A percentile compares a stretch with the other conserved stretches of the same genome.
phyloP scores from a whole-genome alignment of 2,329 filamentous ascomycete species.

The Nothophaeocryptopus gaeumannii region DNA sequence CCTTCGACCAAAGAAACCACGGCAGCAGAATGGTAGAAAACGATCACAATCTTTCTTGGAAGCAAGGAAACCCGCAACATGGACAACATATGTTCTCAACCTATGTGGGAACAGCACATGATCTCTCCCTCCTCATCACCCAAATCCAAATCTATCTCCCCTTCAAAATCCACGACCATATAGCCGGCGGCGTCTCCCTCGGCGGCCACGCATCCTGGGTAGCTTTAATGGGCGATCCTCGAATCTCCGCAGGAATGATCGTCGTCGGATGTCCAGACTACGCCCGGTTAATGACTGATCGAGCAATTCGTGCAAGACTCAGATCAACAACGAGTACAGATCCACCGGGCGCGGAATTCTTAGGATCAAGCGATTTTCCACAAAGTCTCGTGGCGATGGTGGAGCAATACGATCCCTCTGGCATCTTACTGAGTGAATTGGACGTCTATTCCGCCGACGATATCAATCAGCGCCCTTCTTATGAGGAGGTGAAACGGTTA shows the following conservation, averaged over 20 bases:
- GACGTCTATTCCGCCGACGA: conserved; percentile 30
- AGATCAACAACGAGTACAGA: conserved; percentile 48
- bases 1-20: conserved; percentile 93
- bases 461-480: conserved; percentile 38
- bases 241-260: conserved; percentile 73
- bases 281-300: conserved; percentile 72
- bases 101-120: conserved; percentile 70
- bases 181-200: conserved; percentile 78
- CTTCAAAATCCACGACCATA: conserved; percentile 57
- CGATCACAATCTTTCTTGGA: conserved; percentile 74
- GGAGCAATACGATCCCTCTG: conserved; percentile 69
- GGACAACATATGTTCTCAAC: conserved; percentile 88
- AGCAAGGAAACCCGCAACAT: conserved; percentile 72
- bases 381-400: conserved; percentile 62
- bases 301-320: conserved; percentile 69
- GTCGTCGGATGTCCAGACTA: conserved; percentile 92
- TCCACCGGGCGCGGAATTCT: conserved; percentile 60
- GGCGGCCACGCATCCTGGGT: conserved; percentile 90
- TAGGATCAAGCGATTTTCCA: conserved; percentile 78
- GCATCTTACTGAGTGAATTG: conserved; percentile 59
- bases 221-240: conserved; percentile 70
- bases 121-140: conserved; percentile 73
- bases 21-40: conserved; percentile 68
- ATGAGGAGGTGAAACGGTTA: conserved; percentile 45
- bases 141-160: conserved; percentile 69